Percentiles rank a stretch among this genome's conserved stretches.
phyloP scores from a whole-genome alignment of 1,284 basidiomycete genomes.

The Tilletia caries region DNA sequence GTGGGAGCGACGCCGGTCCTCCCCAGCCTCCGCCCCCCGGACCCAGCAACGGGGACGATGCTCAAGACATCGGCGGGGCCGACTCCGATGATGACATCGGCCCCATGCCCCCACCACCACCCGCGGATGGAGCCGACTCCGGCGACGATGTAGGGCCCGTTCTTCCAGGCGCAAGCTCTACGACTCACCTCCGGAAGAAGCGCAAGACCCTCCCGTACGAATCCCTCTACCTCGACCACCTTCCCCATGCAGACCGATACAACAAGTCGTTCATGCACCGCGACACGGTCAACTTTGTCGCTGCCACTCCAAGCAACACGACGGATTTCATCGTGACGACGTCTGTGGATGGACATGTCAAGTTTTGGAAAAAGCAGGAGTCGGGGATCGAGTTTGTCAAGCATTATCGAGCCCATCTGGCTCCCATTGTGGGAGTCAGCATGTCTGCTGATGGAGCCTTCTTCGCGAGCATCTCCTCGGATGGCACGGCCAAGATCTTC shows the following conservation, averaged over 20 bases:
- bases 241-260: constrained; percentile 89
- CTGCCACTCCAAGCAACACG: constrained; percentile 50
- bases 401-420: constrained; percentile 73
- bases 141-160: background rate
- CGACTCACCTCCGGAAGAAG: constrained; percentile 6
- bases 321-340: constrained; percentile 83
- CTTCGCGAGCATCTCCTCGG: constrained; percentile 68
- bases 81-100: constrained; percentile 16
- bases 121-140: constrained; percentile 1
- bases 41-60: background rate
- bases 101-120: constrained; percentile 15
- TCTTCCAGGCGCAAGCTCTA: background rate
- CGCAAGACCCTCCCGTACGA: constrained; percentile 68
- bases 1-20: background rate
- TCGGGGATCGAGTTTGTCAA: constrained; percentile 54
- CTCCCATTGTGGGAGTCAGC: constrained; percentile 72
- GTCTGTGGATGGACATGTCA: constrained; percentile 89
- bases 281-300: constrained; percentile 81
- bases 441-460: constrained; percentile 89
- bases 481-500: constrained; percentile 75
- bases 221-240: constrained; percentile 80
- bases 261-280: constrained; percentile 98
- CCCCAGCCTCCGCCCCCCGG: background rate
- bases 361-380: constrained; percentile 94
- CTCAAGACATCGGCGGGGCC: background rate